Conservation (phyloP, 176 grass and related monocot species). For the Carex myosuroides region DNA sequence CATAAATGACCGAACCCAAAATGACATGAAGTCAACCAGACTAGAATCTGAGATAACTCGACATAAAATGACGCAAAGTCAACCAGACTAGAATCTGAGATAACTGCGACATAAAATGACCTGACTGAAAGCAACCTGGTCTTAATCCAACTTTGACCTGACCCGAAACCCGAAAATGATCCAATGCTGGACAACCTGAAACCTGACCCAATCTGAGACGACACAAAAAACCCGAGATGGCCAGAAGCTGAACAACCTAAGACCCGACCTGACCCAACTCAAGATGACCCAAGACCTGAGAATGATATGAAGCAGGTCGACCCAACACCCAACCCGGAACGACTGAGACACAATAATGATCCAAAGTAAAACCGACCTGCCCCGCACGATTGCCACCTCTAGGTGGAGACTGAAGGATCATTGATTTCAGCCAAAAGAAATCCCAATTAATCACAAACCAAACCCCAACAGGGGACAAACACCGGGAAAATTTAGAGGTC, state of each 20-base stretch:
- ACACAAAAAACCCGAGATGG: too few species aligned
- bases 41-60: background rate
- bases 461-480: background rate
- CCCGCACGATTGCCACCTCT: background rate
- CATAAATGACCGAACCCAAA: background rate
- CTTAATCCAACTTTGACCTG: background rate
- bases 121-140: background rate
- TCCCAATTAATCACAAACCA: background rate
- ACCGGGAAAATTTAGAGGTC: conserved; percentile 16
- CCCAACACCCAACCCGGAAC: background rate
- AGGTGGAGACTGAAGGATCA: background rate
- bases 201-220: background rate
- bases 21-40: background rate
- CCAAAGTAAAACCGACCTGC: background rate
- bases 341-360: background rate
- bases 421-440: background rate
- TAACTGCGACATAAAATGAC: background rate
- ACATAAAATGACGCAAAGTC: background rate
- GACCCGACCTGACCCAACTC: background rate
- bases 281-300: background rate
- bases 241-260: background rate
- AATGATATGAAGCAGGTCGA: background rate
- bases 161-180: background rate
- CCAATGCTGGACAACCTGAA: background rate
- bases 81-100: background rate